phyloP scores from a whole-genome alignment of 768 basidiomycete genomes.

The Leccinum sublutescens region DNA sequence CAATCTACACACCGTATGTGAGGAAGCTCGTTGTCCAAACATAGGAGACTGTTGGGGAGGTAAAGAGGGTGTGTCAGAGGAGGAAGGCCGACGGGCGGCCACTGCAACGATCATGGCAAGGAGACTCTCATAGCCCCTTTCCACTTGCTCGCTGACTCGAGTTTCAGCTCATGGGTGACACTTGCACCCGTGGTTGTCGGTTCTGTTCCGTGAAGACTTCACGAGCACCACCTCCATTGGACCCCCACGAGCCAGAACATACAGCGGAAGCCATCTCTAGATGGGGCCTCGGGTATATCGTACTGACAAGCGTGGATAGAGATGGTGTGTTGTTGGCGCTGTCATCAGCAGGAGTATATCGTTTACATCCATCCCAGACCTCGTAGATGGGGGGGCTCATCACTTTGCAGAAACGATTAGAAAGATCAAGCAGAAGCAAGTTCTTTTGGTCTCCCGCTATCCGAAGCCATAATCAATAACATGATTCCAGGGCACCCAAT shows the following conservation, averaged over 20 bases:
- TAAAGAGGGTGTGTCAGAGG: conserved; percentile 58
- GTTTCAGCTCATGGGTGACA: conserved; percentile 93
- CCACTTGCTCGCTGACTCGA: conserved; percentile 6
- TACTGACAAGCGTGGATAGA: conserved; percentile 93
- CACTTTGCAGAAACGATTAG: conserved; percentile 96
- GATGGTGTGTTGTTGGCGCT: conserved; percentile 62
- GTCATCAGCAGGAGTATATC: neutral
- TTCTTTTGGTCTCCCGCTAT: conserved; percentile 31
- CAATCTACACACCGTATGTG: conserved; percentile 92
- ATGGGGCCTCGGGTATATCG: conserved; percentile 98
- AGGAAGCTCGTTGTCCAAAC: conserved; percentile 98
- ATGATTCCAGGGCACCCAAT: conserved; percentile 70
- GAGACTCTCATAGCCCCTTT: neutral
- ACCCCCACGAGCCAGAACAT: conserved; percentile 96
- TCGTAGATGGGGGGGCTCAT: conserved; percentile 85
- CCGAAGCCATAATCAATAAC: neutral
- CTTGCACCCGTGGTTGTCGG: conserved; percentile 95
- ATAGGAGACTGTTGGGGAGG: conserved; percentile 99
- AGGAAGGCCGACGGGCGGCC: conserved; percentile 75
- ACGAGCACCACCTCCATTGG: conserved; percentile 80
- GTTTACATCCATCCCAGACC: conserved; percentile 52
- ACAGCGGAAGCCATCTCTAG: conserved; percentile 97
- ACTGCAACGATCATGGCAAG: conserved; percentile 98
- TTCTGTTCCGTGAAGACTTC: conserved; percentile 99
- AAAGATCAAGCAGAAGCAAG: conserved; percentile 89